Conservation (phyloP, 192 early-diverging fungal species). For the Geranomyces variabilis region DNA sequence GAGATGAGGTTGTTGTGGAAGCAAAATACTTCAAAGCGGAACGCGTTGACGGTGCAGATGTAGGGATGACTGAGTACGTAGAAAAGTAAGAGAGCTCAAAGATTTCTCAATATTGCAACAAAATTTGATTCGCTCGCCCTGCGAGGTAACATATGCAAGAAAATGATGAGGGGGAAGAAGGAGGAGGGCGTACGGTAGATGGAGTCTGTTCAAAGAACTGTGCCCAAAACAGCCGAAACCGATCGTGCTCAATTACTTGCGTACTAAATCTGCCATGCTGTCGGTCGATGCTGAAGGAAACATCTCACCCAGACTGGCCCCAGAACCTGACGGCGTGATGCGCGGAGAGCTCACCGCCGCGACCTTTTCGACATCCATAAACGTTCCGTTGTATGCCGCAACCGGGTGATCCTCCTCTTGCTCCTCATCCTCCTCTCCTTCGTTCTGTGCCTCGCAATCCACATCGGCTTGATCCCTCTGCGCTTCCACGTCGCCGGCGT, state of each 20-base stretch:
- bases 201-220: no score
- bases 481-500: background rate
- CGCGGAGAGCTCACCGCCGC: background rate
- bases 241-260: no score
- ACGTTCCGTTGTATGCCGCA: background rate
- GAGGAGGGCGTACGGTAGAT: no score
- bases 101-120: no score
- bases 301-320: background rate
- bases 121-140: no score
- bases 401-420: background rate
- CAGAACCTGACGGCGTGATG: background rate
- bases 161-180: no score
- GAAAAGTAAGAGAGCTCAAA: background rate
- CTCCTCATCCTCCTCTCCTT: background rate
- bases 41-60: background rate
- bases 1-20: background rate
- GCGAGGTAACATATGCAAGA: no score
- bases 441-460: background rate
- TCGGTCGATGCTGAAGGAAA: background rate
- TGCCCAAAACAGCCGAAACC: no score
- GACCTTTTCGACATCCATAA: background rate
- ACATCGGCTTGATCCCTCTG: background rate
- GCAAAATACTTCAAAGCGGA: background rate
- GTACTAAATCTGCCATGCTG: conserved; percentile 2
- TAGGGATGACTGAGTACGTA: conserved; percentile 21